Base-by-base conservation (phyloP, 1,139 yeast genomes). In the Sugiyamaella pinicola region DNA sequence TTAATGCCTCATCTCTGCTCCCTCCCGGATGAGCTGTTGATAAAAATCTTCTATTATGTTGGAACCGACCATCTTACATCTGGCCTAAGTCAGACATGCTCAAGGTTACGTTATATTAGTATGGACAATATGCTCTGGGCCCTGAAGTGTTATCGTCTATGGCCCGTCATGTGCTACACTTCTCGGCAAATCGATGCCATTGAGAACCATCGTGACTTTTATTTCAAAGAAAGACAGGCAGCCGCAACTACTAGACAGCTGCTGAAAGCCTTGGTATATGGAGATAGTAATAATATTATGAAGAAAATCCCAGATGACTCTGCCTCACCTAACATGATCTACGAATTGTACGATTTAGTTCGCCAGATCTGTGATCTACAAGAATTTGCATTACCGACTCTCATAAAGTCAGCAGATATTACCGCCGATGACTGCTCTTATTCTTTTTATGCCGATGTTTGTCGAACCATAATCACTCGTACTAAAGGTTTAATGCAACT, bases 11-110 rank as follows among this genome's bases (percentile, higher is more conserved):
- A 22, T 33, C 12, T 43, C 18, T 2, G 5, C 4, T 29, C 47
- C 17, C 47, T 57, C 7, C 66, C 66, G 1, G 52, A 55, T 24
- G 66, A 63, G 52, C 43, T 63, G 18, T 51, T 61, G 18, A 54
- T 59, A 24, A 31, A 52, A 18, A 55, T 63, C 3, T 56, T 55
- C 46, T 33, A 45, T 12, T 37, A 52, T 12, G 57, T 60, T 5
- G 63, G 58, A 10, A 22, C 48, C 3, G 60, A 58, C 9, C 55
- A 56, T 34, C 48, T 61, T 7, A 24, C 50, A 1, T 57, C 55
- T 13, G 63, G 64, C 1, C 44, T 58, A 17, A 44, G 61, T 12
- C 56, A 49, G 40, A 22, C 59, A 2, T 60, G 62, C 47, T 49
- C 49, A 12, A 53, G 58, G 8, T 41, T 62, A 13, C 52, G 60